phyloP scores from a whole-genome alignment of 805 yeast genomes.

The Monosporozyma yasuniensis region DNA sequence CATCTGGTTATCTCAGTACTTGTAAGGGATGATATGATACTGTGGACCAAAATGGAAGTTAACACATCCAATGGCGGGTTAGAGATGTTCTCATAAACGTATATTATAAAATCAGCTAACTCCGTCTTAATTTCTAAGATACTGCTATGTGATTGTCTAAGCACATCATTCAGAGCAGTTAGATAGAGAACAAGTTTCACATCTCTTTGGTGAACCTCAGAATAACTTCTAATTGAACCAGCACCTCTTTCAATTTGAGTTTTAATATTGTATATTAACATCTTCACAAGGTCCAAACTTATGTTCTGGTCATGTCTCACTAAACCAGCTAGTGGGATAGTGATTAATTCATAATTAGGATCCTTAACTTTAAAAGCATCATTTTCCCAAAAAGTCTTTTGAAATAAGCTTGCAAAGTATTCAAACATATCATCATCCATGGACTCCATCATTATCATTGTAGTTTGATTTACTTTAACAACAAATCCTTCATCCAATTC shows the following conservation, averaged over 20 bases:
- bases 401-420: slow-evolving; percentile 33
- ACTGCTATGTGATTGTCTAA: slow-evolving; percentile 55
- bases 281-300: slow-evolving; percentile 19
- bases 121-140: slow-evolving; percentile 39
- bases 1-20: slow-evolving; percentile 51
- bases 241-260: slow-evolving; percentile 74
- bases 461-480: slow-evolving; percentile 36
- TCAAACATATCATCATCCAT: slow-evolving; percentile 48
- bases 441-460: slow-evolving; percentile 47
- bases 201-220: slow-evolving; percentile 70
- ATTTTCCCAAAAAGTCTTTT: slow-evolving; percentile 34
- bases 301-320: slow-evolving; percentile 45
- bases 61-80: slow-evolving; percentile 54
- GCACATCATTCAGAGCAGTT: slow-evolving; percentile 56
- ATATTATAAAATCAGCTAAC: slow-evolving; percentile 33
- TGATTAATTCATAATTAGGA: slow-evolving; percentile 56
- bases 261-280: slow-evolving; percentile 37
- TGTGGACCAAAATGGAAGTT: slow-evolving; percentile 57
- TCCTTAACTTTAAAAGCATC: slow-evolving; percentile 51
- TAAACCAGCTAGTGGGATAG: slow-evolving; percentile 63
- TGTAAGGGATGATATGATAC: slow-evolving; percentile 54
- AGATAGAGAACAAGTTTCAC: slow-evolving; percentile 64
- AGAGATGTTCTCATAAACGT: slow-evolving; percentile 25
- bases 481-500: slow-evolving; percentile 32
- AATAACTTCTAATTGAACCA: slow-evolving; percentile 59